Evolutionary conservation across 148 eudicot species (phyloP), one percentile per base, ranked within the genome.

Genomic region (Agrostemma githago): DNA sequence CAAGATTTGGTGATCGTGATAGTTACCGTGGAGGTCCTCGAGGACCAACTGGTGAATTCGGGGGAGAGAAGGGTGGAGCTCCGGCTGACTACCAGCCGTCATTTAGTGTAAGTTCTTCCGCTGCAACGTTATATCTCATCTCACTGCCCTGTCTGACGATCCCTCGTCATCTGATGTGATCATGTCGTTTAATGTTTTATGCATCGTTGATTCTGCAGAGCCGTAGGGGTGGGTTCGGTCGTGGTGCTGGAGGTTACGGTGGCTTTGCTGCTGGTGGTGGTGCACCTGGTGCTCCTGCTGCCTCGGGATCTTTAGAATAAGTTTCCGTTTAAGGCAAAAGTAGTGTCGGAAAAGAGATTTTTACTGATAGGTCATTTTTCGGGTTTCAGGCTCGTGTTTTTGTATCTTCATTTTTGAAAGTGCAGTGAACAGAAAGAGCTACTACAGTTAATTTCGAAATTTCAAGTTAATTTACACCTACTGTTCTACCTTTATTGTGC

Each of bases 41-140:
- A 71, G 88, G 96, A 37, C 90, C 89, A 9, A 82, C 92, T n/a
- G 97, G 97, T 9, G 98, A 91, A 11, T 88, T 84, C 54, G 97
- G 93, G 66, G 98, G 91, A 66, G 98, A 94, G 71, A 94, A 94
- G 73, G 96, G 91, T 68, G 98, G 96, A 38, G 98, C 98, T 54
- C 98, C 98, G 3, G 93, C 96, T 56, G 93, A 88, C 74, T 94
- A 78, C 73, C 89, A 91, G 66, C 98, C 98, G 71, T 82, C 91
- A 42, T 94, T 91, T 72, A 85, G 91, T 10, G 83, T 80, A 73
- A 80, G 83, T 69, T 53, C 34, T 17, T 17, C 60, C 43, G 2
- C 21, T 62, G 26, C 3, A 7, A 11, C 0, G 53, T 48, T 48
- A 51, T 14, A 51, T 51, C 4, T 51, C 14, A 15, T 12, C 14